Evolutionary conservation across 2,329 filamentous ascomycete genomes (phyloP), one percentile per base, ranked within the genome.

Genomic region (Onygenales sp.): DNA sequence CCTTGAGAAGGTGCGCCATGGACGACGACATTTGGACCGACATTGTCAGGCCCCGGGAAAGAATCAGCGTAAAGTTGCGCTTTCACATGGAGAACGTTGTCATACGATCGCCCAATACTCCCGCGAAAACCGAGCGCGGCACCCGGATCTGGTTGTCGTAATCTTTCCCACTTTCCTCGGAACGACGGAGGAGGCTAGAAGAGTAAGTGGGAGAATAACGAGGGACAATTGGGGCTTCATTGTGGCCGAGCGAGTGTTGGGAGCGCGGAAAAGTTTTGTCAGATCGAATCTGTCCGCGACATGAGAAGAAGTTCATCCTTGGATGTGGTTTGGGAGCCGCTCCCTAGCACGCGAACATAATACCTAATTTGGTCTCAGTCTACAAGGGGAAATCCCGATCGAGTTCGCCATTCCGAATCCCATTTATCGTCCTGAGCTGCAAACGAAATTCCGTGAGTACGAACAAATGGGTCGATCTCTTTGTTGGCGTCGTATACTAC

Each of bases 361-460:
- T 17, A 17, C 17, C 17, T 17, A 17, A 17, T 17, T 17, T 17
- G 17, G 17, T 17, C 17, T 17, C 49, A 56, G 40, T 52, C 43
- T 49, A 51, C 43, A 27, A 59, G 53, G 3, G 56, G 54, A 39
- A 58, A 42, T 10, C 56, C 56, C 17, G 52, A 45, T 33, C 58
- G 54, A 31, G 43, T 47, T 39, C 52, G 37, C 52, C 53, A 59
- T 33, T 56, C 42, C n/a, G 33, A 40, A 40, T 56, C 56, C 57
- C 57, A 60, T 51, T 54, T 49, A 43, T 59, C 56, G 46, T 60
- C 51, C 48, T 58, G 57, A 42, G 58, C 58, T 31, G 54, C 50
- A 46, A 60, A 59, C 42, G 53, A 54, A 13, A 60, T 56, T 39
- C 49, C 36, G 34, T 53, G 54, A 27, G 56, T 47, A 37, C 49